Conservation (phyloP, 768 basidiomycete species). For the Mycena belliarum region DNA sequence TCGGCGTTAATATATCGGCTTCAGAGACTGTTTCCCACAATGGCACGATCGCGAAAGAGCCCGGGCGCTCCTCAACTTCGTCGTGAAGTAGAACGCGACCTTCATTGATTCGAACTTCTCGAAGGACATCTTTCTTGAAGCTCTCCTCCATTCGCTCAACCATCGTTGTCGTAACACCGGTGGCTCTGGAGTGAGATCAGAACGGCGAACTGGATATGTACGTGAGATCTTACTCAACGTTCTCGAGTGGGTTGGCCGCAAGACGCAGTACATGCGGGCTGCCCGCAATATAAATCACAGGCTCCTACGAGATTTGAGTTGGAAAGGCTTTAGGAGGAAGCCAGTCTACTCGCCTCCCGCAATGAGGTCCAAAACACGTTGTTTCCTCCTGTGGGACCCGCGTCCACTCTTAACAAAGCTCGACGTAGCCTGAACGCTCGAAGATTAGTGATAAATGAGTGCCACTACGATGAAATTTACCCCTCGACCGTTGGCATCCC, state of each 20-base stretch:
- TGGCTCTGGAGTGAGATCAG: slow-evolving; percentile 57
- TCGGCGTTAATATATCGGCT: slow-evolving; percentile 83
- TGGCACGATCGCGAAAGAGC: slow-evolving; percentile 87
- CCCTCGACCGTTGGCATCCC: slow-evolving; percentile 97
- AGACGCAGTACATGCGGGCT: slow-evolving; percentile 89
- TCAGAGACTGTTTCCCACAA: slow-evolving; percentile 90
- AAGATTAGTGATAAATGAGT: neutral
- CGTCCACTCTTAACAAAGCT: slow-evolving; percentile 78
- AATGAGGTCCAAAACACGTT: slow-evolving; percentile 93
- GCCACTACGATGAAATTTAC: slow-evolving; percentile 34
- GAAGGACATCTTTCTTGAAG: slow-evolving; percentile 85
- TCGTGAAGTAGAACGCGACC: slow-evolving; percentile 92
- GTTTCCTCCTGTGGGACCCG: slow-evolving; percentile 73
- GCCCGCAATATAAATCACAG: slow-evolving; percentile 87
- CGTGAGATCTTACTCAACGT: slow-evolving; percentile 76
- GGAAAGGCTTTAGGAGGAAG: neutral
- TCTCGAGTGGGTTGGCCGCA: slow-evolving; percentile 85
- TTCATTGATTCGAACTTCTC: slow-evolving; percentile 68
- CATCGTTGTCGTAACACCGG: slow-evolving; percentile 86
- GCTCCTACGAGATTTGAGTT: slow-evolving; percentile 57
- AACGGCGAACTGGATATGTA: too few relatives aligned
- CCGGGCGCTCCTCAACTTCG: slow-evolving; percentile 91
- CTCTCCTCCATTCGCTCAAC: slow-evolving; percentile 90
- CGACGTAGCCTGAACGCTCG: slow-evolving; percentile 59
- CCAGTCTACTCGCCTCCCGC: slow-evolving; percentile 61